phyloP scores from a whole-genome alignment of 345 rosid species.

The Theobroma cacao region DNA sequence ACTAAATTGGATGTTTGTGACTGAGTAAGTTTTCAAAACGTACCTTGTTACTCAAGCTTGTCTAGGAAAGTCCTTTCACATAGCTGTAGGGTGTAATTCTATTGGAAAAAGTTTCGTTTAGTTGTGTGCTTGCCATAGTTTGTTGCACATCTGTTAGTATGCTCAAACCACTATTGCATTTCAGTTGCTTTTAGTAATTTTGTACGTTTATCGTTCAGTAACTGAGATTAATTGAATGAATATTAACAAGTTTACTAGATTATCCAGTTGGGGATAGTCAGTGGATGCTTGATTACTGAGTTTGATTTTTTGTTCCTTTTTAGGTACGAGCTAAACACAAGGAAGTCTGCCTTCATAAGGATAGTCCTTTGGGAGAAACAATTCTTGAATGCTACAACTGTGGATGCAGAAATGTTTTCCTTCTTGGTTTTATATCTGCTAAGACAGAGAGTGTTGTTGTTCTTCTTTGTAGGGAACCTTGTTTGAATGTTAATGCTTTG shows the following conservation, averaged over 20 bases:
- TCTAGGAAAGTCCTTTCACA: neutral
- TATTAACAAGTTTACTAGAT: neutral
- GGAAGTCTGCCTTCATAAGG: conserved; percentile 99
- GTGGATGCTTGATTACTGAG: neutral
- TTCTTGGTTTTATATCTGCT: conserved; percentile 97
- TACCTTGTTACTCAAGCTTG: neutral
- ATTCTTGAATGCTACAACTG: conserved; percentile 99
- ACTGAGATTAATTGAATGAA: neutral
- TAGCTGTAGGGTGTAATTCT: neutral
- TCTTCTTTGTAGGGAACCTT: conserved; percentile 97
- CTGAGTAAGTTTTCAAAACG: neutral
- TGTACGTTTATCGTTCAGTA: neutral
- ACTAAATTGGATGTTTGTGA: neutral
- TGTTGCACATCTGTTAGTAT: neutral
- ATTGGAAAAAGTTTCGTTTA: neutral
- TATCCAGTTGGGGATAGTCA: neutral
- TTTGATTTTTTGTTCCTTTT: conserved; percentile 15
- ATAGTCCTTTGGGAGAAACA: conserved; percentile 98
- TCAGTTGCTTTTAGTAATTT: neutral
- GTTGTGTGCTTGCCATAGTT: neutral
- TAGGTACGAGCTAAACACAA: conserved; percentile 99
- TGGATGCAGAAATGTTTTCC: conserved; percentile 98
- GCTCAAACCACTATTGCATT: neutral
- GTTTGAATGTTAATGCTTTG: conserved; percentile 94
- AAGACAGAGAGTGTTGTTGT: conserved; percentile 99